These are phyloP conservation scores for Teratosphaeriaceae sp. DNA, from an alignment of 2,329 filamentous ascomycete genomes.

Conservation along the genomic window DNA sequence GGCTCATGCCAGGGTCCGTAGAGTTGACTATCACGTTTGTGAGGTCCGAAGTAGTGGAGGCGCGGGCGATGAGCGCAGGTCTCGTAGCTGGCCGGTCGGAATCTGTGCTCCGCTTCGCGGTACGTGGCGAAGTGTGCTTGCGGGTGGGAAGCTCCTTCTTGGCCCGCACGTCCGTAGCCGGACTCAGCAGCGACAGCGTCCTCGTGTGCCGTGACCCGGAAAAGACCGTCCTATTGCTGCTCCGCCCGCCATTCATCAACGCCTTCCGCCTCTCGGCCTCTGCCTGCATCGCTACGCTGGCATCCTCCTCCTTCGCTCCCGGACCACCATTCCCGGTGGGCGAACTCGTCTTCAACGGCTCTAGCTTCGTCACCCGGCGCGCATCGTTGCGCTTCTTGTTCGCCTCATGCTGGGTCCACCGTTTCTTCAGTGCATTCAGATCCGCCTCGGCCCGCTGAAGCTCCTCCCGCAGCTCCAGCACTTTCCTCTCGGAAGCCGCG, in stretches of 20 bases:
- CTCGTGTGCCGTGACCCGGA: conserved; percentile 56
- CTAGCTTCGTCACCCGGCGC: conserved; percentile 53
- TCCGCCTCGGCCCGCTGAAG: conserved; percentile 73
- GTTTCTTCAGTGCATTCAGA: conserved; percentile 68
- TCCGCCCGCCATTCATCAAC: conserved; percentile 46
- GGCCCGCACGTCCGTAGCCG: conserved; percentile 24
- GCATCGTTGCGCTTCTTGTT: conserved; percentile 67
- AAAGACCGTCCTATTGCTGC: conserved; percentile 53
- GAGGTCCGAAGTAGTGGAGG: conserved; percentile 18
- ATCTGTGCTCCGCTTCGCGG: conserved; percentile 11
- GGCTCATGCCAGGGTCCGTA: conserved; percentile 15
- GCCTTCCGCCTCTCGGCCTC: conserved; percentile 71
- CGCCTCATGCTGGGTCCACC: conserved; percentile 73
- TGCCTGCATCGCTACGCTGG: conserved; percentile 40
- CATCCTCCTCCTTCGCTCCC: conserved; percentile 35
- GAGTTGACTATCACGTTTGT: conserved; percentile 28
- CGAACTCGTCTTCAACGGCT: conserved; percentile 43
- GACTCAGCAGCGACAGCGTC: conserved; percentile 78
- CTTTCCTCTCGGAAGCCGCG: conserved; percentile 82
- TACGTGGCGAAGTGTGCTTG: conserved; percentile 17
- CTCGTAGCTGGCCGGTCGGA: conserved; percentile 2
- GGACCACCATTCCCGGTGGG: no score
- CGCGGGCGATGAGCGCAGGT: conserved; percentile 9
- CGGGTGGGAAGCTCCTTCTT: conserved; percentile 13
- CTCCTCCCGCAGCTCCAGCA: conserved; percentile 87